Base-by-base conservation (phyloP, 495 filamentous ascomycete species). In the Tirmania nivea region DNA sequence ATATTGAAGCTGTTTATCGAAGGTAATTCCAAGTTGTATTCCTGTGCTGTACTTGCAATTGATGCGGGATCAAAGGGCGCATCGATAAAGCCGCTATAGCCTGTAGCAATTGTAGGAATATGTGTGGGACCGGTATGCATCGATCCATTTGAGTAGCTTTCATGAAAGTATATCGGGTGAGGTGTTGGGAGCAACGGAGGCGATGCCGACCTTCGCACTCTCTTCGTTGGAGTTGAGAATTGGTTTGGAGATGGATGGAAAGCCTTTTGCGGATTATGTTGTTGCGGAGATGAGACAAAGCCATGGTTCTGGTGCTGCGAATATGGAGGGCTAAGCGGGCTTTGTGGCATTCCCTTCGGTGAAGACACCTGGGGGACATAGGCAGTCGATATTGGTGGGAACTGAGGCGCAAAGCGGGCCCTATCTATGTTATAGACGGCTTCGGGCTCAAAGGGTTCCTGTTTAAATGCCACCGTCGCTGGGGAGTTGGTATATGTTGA, bases 171-270 rank as follows among this genome's bases (percentile, higher is more conserved):
- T 14, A 45, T 19, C 3, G 39, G 39, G 39, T 45, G 39, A 14
- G 39, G 39, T 14, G 39, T 45, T 14, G 39, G 39, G 39, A 45
- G 39, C 39, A 45, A 45, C 1, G 39, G 39, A 14, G 62, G 62
- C 1, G 62, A 64, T 37, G 61, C 63, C 34, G 61, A 64, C 16
- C 61, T 64, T 48, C 62, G 63, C 34, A 57, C 7, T 17, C 57
- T 58, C 52, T 64, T 64, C 14, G 61, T 56, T 10, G 62, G 62
- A 0, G 62, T 61, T 54, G 56, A 51, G 19, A 55, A 49, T 12
- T 64, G 55, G 17, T 52, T 36, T 31, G 62, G 62, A 1, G 62
- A 58, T 6, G 61, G 59, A 54, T 64, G 62, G 47, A 56, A 64
- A 10, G 11, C 5, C 35, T 56, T 61, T 50, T 58, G 59, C 14